Evolutionary conservation across 1,284 basidiomycete species (phyloP).

Genomic region (Microstroma glucosiphilum): DNA sequence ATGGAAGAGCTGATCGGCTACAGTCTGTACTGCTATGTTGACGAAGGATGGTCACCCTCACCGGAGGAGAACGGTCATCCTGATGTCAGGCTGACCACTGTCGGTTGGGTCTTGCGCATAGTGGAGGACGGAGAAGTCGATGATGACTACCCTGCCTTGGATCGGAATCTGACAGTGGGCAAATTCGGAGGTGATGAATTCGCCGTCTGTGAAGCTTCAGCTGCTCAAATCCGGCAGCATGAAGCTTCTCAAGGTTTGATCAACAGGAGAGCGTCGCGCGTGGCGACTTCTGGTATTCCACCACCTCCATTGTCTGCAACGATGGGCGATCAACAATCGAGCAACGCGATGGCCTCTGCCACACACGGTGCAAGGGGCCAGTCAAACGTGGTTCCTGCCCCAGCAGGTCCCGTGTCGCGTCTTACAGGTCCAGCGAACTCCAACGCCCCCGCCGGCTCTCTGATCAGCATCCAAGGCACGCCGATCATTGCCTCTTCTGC

Average conservation of each 20-base stretch:
- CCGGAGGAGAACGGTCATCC: constrained; percentile 58
- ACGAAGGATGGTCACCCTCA: constrained; percentile 72
- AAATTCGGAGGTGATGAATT: constrained; percentile 89
- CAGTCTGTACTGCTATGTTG: constrained; percentile 83
- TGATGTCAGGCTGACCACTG: constrained; percentile 62
- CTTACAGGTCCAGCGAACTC: neutral
- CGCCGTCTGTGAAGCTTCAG: constrained; percentile 68
- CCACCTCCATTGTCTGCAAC: constrained; percentile 6
- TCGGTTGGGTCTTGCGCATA: constrained; percentile 90
- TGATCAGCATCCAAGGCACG: constrained; percentile 32
- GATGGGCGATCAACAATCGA: constrained; percentile 8
- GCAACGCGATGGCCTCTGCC: constrained; percentile 15
- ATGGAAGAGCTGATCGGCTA: constrained; percentile 95
- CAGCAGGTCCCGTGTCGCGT: neutral
- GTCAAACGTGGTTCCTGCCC: neutral
- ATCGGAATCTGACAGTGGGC: constrained; percentile 72
- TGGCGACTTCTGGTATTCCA: constrained; percentile 16
- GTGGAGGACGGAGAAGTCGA: constrained; percentile 98
- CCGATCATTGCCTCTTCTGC: constrained; percentile 38
- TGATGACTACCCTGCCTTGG: constrained; percentile 97
- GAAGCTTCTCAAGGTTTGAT: constrained; percentile 52
- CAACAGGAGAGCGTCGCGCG: constrained; percentile 19
- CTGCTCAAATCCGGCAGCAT: constrained; percentile 75
- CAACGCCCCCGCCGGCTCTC: constrained; percentile 19
- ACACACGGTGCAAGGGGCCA: constrained; percentile 10